Evolutionary conservation across 495 filamentous ascomycete species (phyloP), one percentile per base, ranked within the genome.

Genomic region (Parathielavia appendiculata): DNA sequence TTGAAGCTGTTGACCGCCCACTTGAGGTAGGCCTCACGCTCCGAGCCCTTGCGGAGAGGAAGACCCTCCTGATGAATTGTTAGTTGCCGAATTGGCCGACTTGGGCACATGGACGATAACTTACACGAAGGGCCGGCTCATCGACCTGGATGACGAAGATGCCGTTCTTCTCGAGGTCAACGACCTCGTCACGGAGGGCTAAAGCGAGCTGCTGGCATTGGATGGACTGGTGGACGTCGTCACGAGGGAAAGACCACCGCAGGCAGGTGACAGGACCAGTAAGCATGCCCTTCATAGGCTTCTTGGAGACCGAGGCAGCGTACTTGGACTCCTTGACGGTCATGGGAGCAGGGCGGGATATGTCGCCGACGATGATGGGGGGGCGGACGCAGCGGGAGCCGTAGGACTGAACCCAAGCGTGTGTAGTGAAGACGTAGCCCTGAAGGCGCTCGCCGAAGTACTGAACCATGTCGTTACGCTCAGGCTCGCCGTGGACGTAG

Each of bases 201-300:
- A 98, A 85, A 74, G 92, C 93, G 59, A 98, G 88, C 79, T 98
- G 93, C 83, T 97, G 86, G 74, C 95, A 95, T 81, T 98, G 93
- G 63, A 97, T 84, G 56, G 90, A 96, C 82, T 98, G 93, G 81
- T 98, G 93, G 58, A 98, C 88, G 70, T 98, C 93, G 69, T 95
- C 90, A 86, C 93, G 93, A 69, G 93, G 93, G 89, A 97, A 98
- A 51, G 93, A 98, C 93, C 93, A 98, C 67, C 93, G 87, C 66
- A 98, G 79, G 75, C 93, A 97, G 71, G 93, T 98, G 78, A 98
- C 93, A 60, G 93, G 93, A 50, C 93, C 93, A 75, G 93, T 98
- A 72, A 98, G 87, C 93, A 98, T 98, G 75, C 93, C 93, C 88
- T 98, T 98, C 90, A 93, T 97, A 74, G 93, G 92, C 83, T 96